Base-by-base conservation (phyloP, 108 stramenopile genomes). In the Cylindrotheca fusiformis region DNA sequence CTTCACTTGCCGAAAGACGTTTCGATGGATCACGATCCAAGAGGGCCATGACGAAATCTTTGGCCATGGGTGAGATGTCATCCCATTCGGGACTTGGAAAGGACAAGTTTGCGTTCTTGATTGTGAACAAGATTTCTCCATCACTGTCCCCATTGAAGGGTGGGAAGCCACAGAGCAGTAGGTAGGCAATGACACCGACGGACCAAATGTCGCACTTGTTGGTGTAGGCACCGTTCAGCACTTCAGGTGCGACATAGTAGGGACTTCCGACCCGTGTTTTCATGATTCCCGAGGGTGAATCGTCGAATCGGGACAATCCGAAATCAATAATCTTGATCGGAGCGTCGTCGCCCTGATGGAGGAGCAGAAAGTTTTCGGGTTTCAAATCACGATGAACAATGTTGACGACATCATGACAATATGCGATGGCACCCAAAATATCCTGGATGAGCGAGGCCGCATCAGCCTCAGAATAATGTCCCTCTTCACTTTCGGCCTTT, bases 361-460 rank as follows among this genome's bases (percentile, higher is more conserved):
- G 60, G 62, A 88, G 79, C 28, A 97, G 71, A 36, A 97, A 67
- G 60, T 96, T 96, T 76, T 97, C 97, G 44, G 95, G 97, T 64
- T 97, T 97, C 25, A 97, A 68, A 74, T 97, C 96, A 6, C 96
- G 67, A 80, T 97, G 96, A 53, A 95, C 95, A 52, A 95, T 85
- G 49, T 87, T 87, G 26, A 58, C 26, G 23, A 32, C 47, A 41
- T 64, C 52, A 64, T 95, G 91, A 70, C 79, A 77, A 81, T 92
- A 93, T 12, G 54, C 55, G 24, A 96, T 70, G 0, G 91, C 84
- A 28, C 57, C 48, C 22, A 83, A 64, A 32, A 93, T 82, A 58
- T 86, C 69, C 27, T 57, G 60, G n/a, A 88, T 36, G 23, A 78
- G 57, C 22, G 49, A 32, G 45, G 78, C 68, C 5, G 84, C 85